These are phyloP conservation scores for Neurospora sublineolata DNA, from an alignment of 495 filamentous ascomycete genomes.

Conservation along the genomic window DNA sequence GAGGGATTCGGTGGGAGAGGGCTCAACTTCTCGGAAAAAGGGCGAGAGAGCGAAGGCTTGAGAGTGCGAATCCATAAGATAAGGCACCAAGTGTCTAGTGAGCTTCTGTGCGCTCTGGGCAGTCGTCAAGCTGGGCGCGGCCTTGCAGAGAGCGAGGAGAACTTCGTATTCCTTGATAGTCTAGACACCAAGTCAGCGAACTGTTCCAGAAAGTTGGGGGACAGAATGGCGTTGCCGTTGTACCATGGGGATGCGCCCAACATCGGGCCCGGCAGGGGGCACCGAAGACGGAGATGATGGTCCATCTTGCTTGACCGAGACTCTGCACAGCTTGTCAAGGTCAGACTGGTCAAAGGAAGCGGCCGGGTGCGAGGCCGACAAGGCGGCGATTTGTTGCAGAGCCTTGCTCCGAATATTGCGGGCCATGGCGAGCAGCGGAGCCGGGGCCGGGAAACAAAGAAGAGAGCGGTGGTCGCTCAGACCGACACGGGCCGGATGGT, in stretches of 20 bases:
- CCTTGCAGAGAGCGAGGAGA: slow-evolving; percentile 77
- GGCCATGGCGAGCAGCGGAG: slow-evolving; percentile 20
- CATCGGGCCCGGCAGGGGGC: slow-evolving; percentile 15
- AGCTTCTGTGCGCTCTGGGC: slow-evolving; percentile 62
- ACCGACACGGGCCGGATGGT: neutral
- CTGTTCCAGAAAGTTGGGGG: neutral
- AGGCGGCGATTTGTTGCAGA: slow-evolving; percentile 59
- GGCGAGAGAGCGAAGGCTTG: slow-evolving; percentile 72
- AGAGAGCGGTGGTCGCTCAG: neutral
- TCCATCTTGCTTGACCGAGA: slow-evolving; percentile 31
- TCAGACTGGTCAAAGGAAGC: slow-evolving; percentile 49
- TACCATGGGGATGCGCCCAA: slow-evolving; percentile 43
- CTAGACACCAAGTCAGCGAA: slow-evolving; percentile 23
- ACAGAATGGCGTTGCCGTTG: neutral
- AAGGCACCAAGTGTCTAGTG: slow-evolving; percentile 60
- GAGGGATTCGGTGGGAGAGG: slow-evolving; percentile 82
- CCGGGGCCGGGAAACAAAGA: neutral
- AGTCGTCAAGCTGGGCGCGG: slow-evolving; percentile 58
- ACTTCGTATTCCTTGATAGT: slow-evolving; percentile 77
- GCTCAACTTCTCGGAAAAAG: slow-evolving; percentile 67
- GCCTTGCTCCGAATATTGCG: slow-evolving; percentile 50
- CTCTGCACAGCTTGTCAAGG: slow-evolving; percentile 49
- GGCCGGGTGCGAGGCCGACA: slow-evolving; percentile 41
- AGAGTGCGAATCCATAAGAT: slow-evolving; percentile 68
- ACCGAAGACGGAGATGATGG: slow-evolving; percentile 1